Evolutionary conservation across 164 flowering plant genomes (phyloP), one percentile per base, ranked within the genome.

Genomic region (Stephania cephalantha): DNA sequence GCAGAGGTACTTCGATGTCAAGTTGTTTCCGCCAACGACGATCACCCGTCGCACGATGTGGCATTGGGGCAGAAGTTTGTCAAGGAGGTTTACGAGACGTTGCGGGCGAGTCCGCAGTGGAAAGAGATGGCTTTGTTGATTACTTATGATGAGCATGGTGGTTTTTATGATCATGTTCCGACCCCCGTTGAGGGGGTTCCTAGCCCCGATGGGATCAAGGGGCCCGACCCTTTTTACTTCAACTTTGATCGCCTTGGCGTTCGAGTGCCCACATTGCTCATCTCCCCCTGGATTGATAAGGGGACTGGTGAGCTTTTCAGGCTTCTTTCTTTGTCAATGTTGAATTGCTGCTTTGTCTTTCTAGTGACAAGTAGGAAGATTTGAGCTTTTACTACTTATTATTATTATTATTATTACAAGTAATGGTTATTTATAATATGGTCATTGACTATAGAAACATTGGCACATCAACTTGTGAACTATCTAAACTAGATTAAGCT

Each of bases 81-180:
- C 81, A 95, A 95, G 90, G 98, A 95, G 83, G 95, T 95, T 63
- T 95, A 95, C 67, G 99, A 95, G 88, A 87, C 85, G 0, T 79
- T 95, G 83, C 82, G 99, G 80, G 81, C 85, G 5, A 90, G 97
- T 73, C 97, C 97, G 2, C 97, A 94, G 83, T 94, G 98, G 98
- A 88, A 93, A 13, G 98, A 95, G 76, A 87, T 82, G 85, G 94
- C 92, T 0, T 35, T 95, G 75, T 72, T 95, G 84, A 90, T 95
- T 18, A 93, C 97, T 3, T 95, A 95, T 76, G 98, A 95, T 83
- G 98, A 95, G 81, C 98, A 95, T 76, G 98, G 98, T 7, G 98
- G 98, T 52, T 95, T 95, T 71, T 95, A 83, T 74, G 98, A 95
- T 82, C 98, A 95, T 81, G 98, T 91, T 68, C 94, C 97, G 0